Base-by-base conservation (phyloP, 2,329 filamentous ascomycete genomes). In the Colletotrichum australisinense region DNA sequence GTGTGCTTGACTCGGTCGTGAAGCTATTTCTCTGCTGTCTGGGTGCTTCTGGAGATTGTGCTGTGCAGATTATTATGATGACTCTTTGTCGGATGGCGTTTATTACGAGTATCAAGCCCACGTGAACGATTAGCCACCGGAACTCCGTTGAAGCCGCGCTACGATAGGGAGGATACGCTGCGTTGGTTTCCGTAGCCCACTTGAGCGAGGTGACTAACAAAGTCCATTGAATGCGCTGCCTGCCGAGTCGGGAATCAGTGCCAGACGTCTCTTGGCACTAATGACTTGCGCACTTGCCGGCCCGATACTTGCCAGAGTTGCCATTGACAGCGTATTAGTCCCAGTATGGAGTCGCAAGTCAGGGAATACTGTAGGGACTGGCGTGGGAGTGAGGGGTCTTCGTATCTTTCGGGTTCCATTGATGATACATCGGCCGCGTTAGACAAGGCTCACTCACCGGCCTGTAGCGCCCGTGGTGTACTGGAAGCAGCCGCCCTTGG, bases 251-350 rank as follows among this genome's bases (percentile, higher is more conserved):
- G 62, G 19, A 46, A 26, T 24, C 63, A 42, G 55, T 52, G 35
- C 62, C 68, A 59, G 28, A 26, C 28, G 8, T 26, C 24, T 60
- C 38, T 66, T 70, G 63, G 68, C 62, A 19, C 53, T 16, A 19
- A 30, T 66, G 67, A 59, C 65, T 66, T 66, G 53, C 53, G 38
- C 38, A 66, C 42, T 67, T 71, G 63, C 64, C 57, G 69, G 67
- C 63, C 46, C 32, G 22, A 32, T 8, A 26, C 26, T 35, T 60
- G 46, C 46, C 9, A 57, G 38, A 46, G n/a, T 24, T 19, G 38
- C 6, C 26, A 14, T 46, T 35, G 49, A 42, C 56, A 68, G 60
- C 67, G 58, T 56, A 11, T 52, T 9, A 24, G 42, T 19, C 14
- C 16, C 6, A 42, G 38, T 42, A 42, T 19, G 38, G 38, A 19